These are phyloP conservation scores for Macaranga tanarius DNA, from an alignment of 441 rosid genomes.

Conservation along the genomic window DNA sequence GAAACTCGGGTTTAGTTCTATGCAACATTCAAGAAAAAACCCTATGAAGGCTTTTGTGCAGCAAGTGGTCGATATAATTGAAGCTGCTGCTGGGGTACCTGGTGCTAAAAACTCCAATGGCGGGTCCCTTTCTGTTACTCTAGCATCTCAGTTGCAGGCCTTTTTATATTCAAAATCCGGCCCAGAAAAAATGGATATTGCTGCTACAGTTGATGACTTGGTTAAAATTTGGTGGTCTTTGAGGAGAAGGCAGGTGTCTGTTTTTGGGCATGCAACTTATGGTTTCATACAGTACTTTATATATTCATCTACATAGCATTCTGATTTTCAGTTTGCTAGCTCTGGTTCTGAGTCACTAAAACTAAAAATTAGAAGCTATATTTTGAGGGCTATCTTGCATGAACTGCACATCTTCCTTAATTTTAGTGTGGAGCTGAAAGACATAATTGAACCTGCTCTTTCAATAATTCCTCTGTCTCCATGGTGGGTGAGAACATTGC, in stretches of 20 bases:
- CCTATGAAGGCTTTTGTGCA: slow-evolving; percentile 45
- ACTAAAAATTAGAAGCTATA: slow-evolving; percentile 59
- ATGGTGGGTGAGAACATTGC: slow-evolving; percentile 75
- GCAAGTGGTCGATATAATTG: slow-evolving; percentile 64
- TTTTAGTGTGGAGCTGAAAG: slow-evolving; percentile 86
- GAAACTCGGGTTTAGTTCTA: slow-evolving; percentile 32
- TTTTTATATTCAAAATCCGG: slow-evolving; percentile 42
- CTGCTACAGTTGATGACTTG: slow-evolving; percentile 55
- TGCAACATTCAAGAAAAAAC: slow-evolving; percentile 40
- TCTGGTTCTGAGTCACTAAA: slow-evolving; percentile 57
- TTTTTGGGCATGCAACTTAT: slow-evolving; percentile 85
- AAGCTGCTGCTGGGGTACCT: slow-evolving; percentile 73
- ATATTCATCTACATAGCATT: slow-evolving; percentile 60
- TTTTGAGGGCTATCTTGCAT: slow-evolving; percentile 83
- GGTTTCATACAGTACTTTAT: slow-evolving; percentile 80
- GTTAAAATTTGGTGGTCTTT: slow-evolving; percentile 85
- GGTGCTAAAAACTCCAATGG: slow-evolving; percentile 62
- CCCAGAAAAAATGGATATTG: slow-evolving; percentile 46
- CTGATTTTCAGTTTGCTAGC: slow-evolving; percentile 49
- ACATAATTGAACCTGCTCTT: slow-evolving; percentile 72
- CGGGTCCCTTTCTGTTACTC: slow-evolving; percentile 58
- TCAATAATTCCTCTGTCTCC: slow-evolving; percentile 79
- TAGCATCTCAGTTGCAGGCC: slow-evolving; percentile 73
- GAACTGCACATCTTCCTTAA: slow-evolving; percentile 79
- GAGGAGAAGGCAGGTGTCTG: slow-evolving; percentile 85